Base-by-base conservation (phyloP, 345 rosid species). In the Camelina sativa region DNA sequence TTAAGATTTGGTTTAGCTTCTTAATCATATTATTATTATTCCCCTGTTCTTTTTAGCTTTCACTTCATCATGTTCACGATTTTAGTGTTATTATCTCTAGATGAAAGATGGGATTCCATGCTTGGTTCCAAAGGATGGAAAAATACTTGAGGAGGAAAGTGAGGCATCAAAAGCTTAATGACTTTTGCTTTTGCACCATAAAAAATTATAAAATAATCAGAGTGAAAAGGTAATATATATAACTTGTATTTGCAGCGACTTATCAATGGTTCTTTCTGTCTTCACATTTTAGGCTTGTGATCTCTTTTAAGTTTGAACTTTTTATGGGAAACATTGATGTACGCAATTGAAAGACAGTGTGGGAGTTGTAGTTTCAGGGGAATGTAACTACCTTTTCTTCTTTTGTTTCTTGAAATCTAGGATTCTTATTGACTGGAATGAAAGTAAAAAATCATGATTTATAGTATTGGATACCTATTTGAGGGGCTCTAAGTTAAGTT, bases 61-160 rank as follows among this genome's bases (percentile, higher is more conserved):
- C 58, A 44, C 65, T 62, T 76, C 10, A 43, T 76, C 10, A 43
- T 62, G 64, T 17, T 76, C 50, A 52, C 22, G 30, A 5, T 62
- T 28, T 53, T 2, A 13, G 10, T 68, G 69, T n/a, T 43, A 28
- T 28, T 28, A 28, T 68, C 25, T 37, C 15, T 68, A 91, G 96
- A 79, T 93, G 56, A 86, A 91, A 55, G 87, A 84, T 80, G 93
- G 96, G 71, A 81, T 93, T 44, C 98, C 98, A 67, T 81, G 88
- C 81, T 84, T 91, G 83, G 86, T 82, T 63, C 97, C 96, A 25
- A 82, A 63, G 65, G 96, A 93, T 72, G 96, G 96, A 57, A 89
- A 85, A 85, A 83, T 93, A 40, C 86, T 89, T 20, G 89, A 82
- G 38, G 63, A 37, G 12, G 82, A 70, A 68, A 71, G 47, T 28